Conservation (phyloP, 2,329 filamentous ascomycete species). For the Cladosporium sp. region DNA sequence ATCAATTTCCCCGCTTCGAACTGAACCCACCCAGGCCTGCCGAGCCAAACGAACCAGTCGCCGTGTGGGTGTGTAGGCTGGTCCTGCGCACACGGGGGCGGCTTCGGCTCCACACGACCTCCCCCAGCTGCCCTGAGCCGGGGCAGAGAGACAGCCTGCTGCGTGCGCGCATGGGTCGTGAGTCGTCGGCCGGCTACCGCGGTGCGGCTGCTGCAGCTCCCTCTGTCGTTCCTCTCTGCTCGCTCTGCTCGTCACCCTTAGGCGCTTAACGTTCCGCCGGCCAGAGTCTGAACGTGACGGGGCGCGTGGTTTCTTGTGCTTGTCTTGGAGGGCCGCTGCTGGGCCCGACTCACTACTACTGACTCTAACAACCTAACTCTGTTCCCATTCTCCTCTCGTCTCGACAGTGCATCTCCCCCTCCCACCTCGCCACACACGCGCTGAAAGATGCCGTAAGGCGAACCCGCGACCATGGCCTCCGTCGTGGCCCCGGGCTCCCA, state of each 20-base stretch:
- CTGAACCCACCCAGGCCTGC: not conserved
- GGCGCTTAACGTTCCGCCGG: constrained; percentile 11
- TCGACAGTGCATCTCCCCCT: not conserved
- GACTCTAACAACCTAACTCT: not conserved
- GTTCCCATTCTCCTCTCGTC: not conserved
- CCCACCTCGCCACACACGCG: not conserved
- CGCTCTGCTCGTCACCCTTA: not conserved
- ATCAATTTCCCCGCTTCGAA: constrained; percentile 6
- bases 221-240: not conserved
- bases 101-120: constrained; percentile 10
- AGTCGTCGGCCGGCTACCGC: not conserved
- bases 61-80: not conserved
- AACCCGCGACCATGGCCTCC: constrained; percentile 11
- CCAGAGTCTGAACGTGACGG: constrained; percentile 11
- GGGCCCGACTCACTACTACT: not conserved
- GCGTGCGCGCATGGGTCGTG: not conserved
- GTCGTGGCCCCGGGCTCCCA: constrained; percentile 11
- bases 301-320: not conserved
- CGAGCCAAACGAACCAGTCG: constrained; percentile 7
- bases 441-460: constrained; percentile 8
- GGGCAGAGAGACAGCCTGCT: not conserved
- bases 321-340: not conserved
- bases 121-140: constrained; percentile 1
- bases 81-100: constrained; percentile 1
- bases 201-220: not conserved